These are phyloP conservation scores for Saccharomycopsis microspora DNA, from an alignment of 805 yeast species.

Conservation along the genomic window DNA sequence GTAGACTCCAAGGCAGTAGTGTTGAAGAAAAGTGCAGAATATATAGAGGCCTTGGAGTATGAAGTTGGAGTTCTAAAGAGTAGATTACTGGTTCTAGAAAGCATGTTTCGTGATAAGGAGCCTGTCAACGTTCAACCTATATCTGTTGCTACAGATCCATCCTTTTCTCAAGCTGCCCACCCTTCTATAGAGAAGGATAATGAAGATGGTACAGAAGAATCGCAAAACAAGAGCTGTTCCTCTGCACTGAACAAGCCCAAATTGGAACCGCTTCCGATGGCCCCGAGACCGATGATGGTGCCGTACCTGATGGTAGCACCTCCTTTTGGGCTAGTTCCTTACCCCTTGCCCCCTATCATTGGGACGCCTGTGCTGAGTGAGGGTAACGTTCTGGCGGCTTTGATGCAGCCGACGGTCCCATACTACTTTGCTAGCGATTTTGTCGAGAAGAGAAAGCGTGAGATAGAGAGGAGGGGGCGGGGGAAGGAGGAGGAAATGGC, in stretches of 20 bases:
- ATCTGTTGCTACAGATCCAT: too few relatives aligned
- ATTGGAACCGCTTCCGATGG: too few relatives aligned
- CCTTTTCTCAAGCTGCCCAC: too few relatives aligned
- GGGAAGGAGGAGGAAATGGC: neutral
- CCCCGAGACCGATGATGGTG: neutral
- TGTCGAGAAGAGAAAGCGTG: conserved; percentile 24
- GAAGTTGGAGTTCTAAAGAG: conserved; percentile 19
- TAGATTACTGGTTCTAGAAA: conserved; percentile 17
- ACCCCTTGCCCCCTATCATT: conserved; percentile 1
- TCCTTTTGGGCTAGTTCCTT: neutral
- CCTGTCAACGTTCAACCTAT: too few relatives aligned
- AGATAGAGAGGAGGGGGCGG: neutral
- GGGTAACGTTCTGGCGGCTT: neutral
- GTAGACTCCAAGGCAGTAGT: conserved; percentile 36
- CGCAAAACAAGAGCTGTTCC: too few relatives aligned
- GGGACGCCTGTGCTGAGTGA: neutral
- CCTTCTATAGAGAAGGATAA: too few relatives aligned
- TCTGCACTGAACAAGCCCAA: too few relatives aligned
- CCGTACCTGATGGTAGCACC: neutral
- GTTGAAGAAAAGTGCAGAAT: conserved; percentile 30
- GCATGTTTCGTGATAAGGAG: too few relatives aligned
- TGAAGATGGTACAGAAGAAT: too few relatives aligned
- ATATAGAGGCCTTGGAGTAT: conserved; percentile 28
- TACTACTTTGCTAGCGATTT: conserved; percentile 17
- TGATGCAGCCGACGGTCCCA: conserved; percentile 15